Base-by-base conservation (phyloP, 2,329 filamentous ascomycete genomes). In the Alternaria sp. region DNA sequence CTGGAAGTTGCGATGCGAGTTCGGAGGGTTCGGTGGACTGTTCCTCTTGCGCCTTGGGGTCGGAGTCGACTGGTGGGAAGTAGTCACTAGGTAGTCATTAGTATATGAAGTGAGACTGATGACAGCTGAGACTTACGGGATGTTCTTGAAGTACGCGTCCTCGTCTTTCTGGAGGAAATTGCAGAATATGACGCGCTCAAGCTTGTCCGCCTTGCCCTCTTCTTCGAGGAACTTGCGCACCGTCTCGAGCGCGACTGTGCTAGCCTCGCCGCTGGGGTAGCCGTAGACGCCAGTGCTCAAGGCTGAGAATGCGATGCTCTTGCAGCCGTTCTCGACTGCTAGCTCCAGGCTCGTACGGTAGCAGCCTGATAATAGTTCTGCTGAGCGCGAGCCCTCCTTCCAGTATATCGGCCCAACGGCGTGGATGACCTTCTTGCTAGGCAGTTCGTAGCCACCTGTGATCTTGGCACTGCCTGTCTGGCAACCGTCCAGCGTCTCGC, bases 261-360 rank as follows among this genome's bases (percentile, higher is more conserved):
- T 93, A 1, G 95, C 96, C 44, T 89, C 86, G 1, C 76, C 67
- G 70, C 88, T 91, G 0, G 95, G 95, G 76, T 96, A 98, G 1
- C 93, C 93, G 76, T 97, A 98, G 1, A 97, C 79, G 0, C 95
- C 96, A 1, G 95, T 97, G 75, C 93, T 97, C 63, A 98, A 86
- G 19, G 89, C 90, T 44, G 90, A 89, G 72, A 99, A 97, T 0
- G 93, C 96, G 59, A 98, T 85, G 49, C 87, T 92, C 74, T 85
- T 87, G 72, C 92, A 86, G 1, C 84, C 85, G 57, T 90, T 85
- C 55, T 88, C 79, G 0, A 88, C 89, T 0, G 93, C 93, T n/a
- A 96, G 77, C 71, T 91, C 82, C 61, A 98, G 80, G 70, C 89
- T 91, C 45, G 83, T 87, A 8, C 83, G 83, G 77, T 99, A 99